These are phyloP conservation scores for Tripterygium wilfordii DNA, from an alignment of 177 flowering plant genomes.

Conservation along the genomic window DNA sequence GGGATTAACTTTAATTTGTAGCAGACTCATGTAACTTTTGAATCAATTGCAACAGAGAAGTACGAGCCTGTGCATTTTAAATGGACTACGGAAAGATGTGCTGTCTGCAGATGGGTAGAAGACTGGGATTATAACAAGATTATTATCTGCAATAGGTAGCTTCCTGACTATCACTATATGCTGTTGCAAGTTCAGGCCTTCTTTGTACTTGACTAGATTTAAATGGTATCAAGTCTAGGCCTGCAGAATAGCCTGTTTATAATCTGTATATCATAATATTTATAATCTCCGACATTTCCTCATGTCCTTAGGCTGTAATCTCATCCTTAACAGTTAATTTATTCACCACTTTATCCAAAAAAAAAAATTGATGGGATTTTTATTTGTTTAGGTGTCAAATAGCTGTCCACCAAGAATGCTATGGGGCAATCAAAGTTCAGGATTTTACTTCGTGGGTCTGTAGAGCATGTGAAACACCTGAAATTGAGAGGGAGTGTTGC, in stretches of 20 bases:
- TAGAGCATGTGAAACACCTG: constrained; percentile 70
- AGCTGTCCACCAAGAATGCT: constrained; percentile 81
- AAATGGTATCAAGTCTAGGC: too few relatives aligned
- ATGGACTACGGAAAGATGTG: constrained; percentile 99
- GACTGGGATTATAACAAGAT: constrained; percentile 97
- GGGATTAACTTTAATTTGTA: neutral
- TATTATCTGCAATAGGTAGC: constrained; percentile 91
- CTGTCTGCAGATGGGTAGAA: constrained; percentile 95
- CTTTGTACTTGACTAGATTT: neutral
- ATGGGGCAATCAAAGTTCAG: constrained; percentile 47
- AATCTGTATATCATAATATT: too few relatives aligned
- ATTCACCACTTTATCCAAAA: too few relatives aligned
- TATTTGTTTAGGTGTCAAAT: constrained; percentile 54
- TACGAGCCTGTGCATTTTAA: constrained; percentile 83
- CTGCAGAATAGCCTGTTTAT: too few relatives aligned
- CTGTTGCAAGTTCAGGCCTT: neutral
- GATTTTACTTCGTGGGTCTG: constrained; percentile 77
- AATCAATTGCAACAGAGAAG: constrained; percentile 43
- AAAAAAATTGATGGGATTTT: too few relatives aligned
- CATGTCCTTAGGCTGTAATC: too few relatives aligned
- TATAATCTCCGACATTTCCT: too few relatives aligned
- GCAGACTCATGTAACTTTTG: neutral
- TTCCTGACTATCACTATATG: neutral
- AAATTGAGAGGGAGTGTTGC: constrained; percentile 56
- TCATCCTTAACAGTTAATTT: too few relatives aligned